phyloP scores from a whole-genome alignment of 192 early-diverging fungal species.

The Entomortierella beljakovae region DNA sequence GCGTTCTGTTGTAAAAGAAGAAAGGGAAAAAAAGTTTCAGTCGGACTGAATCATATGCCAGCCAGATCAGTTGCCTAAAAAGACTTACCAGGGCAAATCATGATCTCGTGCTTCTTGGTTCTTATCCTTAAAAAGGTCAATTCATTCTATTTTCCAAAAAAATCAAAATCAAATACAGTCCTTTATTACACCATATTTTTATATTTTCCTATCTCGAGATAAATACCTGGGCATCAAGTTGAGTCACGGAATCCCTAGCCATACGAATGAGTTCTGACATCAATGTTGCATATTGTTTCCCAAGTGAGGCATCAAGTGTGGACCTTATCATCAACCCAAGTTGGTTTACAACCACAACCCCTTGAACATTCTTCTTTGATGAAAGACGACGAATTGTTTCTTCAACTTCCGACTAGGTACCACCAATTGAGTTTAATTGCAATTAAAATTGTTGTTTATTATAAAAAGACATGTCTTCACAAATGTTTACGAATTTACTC shows the following conservation, averaged over 20 bases:
- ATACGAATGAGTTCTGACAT: conserved; percentile 86
- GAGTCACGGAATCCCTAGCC: conserved; percentile 77
- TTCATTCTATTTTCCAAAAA: conserved; percentile 74
- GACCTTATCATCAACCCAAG: conserved; percentile 93
- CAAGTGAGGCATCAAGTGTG: conserved; percentile 83
- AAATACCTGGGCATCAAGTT: conserved; percentile 85
- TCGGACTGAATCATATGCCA: not conserved
- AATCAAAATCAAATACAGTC: not conserved
- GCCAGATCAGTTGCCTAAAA: not conserved
- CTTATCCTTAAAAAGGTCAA: conserved; percentile 93
- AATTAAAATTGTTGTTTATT: not conserved
- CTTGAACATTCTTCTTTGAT: conserved; percentile 91
- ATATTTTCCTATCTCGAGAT: not conserved
- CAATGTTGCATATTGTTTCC: conserved; percentile 85
- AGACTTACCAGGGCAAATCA: conserved; percentile 88
- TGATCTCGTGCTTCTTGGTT: conserved; percentile 96
- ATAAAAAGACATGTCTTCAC: no score
- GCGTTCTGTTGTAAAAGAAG: conserved; percentile 64
- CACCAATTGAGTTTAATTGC: not conserved
- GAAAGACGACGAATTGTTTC: conserved; percentile 93
- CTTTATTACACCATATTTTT: not conserved
- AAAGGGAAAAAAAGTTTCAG: not conserved
- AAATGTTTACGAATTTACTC: no score
- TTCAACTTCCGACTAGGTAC: conserved; percentile 78
- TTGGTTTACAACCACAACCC: conserved; percentile 90